Percentiles rank a stretch among this genome's conserved stretches.
Evolutionary conservation across 176 grass and related monocot species (phyloP).

Genomic region (Alopecurus myosuroides): DNA sequence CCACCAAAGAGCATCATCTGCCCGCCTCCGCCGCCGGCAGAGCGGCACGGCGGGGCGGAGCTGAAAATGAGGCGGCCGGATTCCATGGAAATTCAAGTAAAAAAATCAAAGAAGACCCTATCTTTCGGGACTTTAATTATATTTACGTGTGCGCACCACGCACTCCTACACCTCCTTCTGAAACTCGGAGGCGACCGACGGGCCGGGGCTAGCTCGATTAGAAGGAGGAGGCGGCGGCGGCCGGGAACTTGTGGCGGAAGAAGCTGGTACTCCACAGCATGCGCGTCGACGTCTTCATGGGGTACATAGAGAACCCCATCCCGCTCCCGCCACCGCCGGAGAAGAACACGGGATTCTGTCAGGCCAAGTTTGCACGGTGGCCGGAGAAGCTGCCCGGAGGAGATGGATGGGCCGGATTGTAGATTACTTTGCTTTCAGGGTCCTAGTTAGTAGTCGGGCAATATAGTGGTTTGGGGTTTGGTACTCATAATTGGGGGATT

Average conservation of each 20-base stretch:
- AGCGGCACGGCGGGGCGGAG: slow-evolving; percentile 14
- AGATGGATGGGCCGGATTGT: neutral
- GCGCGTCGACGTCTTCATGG: slow-evolving; percentile 73
- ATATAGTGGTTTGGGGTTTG: neutral
- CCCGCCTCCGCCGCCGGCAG: slow-evolving; percentile 8
- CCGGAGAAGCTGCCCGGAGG: slow-evolving; percentile 19
- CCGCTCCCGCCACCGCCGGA: slow-evolving; percentile 23
- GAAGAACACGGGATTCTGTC: neutral
- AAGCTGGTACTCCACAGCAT: slow-evolving; percentile 71
- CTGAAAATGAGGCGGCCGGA: slow-evolving; percentile 47
- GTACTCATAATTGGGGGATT: neutral
- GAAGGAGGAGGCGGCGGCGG: slow-evolving; percentile 28
- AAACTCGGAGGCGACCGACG: slow-evolving; percentile 14
- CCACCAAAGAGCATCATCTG: slow-evolving; percentile 75
- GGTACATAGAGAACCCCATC: slow-evolving; percentile 86
- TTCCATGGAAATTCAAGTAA: slow-evolving; percentile 28
- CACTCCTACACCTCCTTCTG: slow-evolving; percentile 10
- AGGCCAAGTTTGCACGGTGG: slow-evolving; percentile 18
- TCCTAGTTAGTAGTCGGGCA: neutral
- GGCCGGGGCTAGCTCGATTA: slow-evolving; percentile 17
- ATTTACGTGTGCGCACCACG: neutral
- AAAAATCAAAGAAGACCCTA: slow-evolving; percentile 5
- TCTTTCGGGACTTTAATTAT: neutral
- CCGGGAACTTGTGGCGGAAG: slow-evolving; percentile 79
- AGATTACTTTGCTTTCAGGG: neutral